Evolutionary conservation across 495 filamentous ascomycete genomes (phyloP), one percentile per base, ranked within the genome.

Genomic region (Penicillium paradoxum): DNA sequence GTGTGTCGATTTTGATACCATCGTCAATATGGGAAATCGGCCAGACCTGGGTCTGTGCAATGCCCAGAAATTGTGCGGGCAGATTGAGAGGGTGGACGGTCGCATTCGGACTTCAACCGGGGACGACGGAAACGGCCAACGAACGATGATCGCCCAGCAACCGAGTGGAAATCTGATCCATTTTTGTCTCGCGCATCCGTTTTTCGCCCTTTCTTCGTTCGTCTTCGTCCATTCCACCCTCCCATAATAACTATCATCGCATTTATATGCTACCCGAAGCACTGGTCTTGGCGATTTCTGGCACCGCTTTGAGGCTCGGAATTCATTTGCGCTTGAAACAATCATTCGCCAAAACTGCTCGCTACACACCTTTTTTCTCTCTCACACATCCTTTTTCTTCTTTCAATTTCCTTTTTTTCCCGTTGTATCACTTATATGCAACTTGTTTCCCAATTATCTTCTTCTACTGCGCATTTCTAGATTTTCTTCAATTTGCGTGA

Each of bases 121-220:
- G 34, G 48, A 55, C 30, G 54, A 61, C 60, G 63, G 58, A 66
- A 66, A 62, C 61, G 63, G 60, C 49, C 58, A 47, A 59, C 58
- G 56, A 58, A 56, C 33, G 17, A 48, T n/a, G 32, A 32, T 32
- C 39, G 48, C 32, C 45, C 21, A 42, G 42, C 36, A 42, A 39
- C 19, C 46, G 33, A 49, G 25, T 40, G 29, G 37, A 33, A 27
- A 14, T 36, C 25, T 13, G 6, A 18, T 42, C 45, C 33, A 43
- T 30, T 36, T 49, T 45, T 17, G 24, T 37, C 11, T 40, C 6
- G 34, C 43, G 38, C 49, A 49, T 33, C 36, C 33, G 19, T 29
- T 13, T 36, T 44, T 22, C 5, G 27, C 14, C 13, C 21, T 21
- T 25, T 13, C 8, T 10, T 18, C 36, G 24, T 43, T 34, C 44